Percentiles rank a stretch among this genome's conserved stretches.
Conservation (phyloP, 192 early-diverging fungal genomes). For the Umbelopsis sp. region DNA sequence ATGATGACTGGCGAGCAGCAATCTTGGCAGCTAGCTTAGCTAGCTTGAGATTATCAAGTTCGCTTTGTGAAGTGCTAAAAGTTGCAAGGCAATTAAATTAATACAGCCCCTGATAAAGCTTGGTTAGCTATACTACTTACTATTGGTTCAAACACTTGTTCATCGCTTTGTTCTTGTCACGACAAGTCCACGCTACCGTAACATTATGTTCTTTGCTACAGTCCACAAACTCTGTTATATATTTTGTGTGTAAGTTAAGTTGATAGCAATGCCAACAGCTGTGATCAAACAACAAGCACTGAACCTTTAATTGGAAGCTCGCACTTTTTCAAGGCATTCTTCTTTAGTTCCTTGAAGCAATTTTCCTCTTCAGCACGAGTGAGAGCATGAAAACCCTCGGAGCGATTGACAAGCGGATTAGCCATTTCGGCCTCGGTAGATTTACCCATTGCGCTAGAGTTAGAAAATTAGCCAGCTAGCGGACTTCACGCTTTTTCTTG, state of each 20-base stretch:
- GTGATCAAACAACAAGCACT: background rate
- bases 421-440: slow-evolving; percentile 26
- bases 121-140: slow-evolving; percentile 24
- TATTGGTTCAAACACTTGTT: slow-evolving; percentile 51
- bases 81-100: slow-evolving; percentile 4
- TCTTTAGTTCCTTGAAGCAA: slow-evolving; percentile 55
- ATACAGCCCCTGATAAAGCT: background rate
- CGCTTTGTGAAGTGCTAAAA: slow-evolving; percentile 48
- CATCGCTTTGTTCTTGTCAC: slow-evolving; percentile 51
- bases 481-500: too few relatives aligned
- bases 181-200: slow-evolving; percentile 53
- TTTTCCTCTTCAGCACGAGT: slow-evolving; percentile 57
- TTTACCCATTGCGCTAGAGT: slow-evolving; percentile 36
- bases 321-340: slow-evolving; percentile 53
- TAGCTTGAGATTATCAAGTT: slow-evolving; percentile 58
- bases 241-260: background rate
- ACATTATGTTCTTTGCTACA: slow-evolving; percentile 57
- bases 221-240: slow-evolving; percentile 51
- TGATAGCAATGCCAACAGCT: background rate
- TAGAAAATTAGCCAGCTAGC: background rate
- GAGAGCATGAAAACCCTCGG: slow-evolving; percentile 46
- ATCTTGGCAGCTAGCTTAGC: slow-evolving; percentile 30
- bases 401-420: slow-evolving; percentile 31
- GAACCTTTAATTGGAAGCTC: slow-evolving; percentile 51
- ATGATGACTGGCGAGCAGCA: background rate